Conservation (phyloP, 345 rosid species). For the Hibiscus trionum region DNA sequence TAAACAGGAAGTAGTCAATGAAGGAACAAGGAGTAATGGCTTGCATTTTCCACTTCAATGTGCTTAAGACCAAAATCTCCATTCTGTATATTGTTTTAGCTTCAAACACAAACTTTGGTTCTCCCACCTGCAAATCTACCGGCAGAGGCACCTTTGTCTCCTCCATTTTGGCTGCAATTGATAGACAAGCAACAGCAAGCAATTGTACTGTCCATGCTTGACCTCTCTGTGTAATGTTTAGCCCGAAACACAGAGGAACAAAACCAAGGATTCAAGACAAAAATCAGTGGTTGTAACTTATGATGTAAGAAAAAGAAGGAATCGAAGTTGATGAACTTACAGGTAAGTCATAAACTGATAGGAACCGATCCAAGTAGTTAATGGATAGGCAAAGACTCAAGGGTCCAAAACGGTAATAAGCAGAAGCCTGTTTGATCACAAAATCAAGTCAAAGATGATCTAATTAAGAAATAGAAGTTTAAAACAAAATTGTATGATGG, state of each 20-base stretch:
- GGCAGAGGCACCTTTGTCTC: constrained; percentile 48
- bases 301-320: background rate
- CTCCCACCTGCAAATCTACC: constrained; percentile 56
- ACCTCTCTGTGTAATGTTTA: constrained; percentile 29
- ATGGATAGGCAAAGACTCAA: constrained; percentile 41
- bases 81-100: constrained; percentile 51
- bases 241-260: background rate
- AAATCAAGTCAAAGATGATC: constrained; percentile 5
- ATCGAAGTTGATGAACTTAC: constrained; percentile 32
- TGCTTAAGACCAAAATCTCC: constrained; percentile 54
- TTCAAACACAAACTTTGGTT: constrained; percentile 42
- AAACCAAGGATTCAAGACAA: background rate
- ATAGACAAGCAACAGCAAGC: constrained; percentile 63
- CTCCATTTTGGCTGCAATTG: constrained; percentile 64
- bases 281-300: background rate
- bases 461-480: background rate
- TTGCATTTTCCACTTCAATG: constrained; percentile 63
- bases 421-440: constrained; percentile 47
- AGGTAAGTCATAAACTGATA: constrained; percentile 57
- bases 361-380: constrained; percentile 73
- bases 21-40: constrained; percentile 49
- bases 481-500: background rate
- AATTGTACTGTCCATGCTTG: constrained; percentile 56
- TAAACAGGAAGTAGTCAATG: constrained; percentile 38
- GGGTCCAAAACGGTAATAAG: constrained; percentile 50